Conservation (phyloP, 306 rosid species). For the Spatholobus suberectus region DNA sequence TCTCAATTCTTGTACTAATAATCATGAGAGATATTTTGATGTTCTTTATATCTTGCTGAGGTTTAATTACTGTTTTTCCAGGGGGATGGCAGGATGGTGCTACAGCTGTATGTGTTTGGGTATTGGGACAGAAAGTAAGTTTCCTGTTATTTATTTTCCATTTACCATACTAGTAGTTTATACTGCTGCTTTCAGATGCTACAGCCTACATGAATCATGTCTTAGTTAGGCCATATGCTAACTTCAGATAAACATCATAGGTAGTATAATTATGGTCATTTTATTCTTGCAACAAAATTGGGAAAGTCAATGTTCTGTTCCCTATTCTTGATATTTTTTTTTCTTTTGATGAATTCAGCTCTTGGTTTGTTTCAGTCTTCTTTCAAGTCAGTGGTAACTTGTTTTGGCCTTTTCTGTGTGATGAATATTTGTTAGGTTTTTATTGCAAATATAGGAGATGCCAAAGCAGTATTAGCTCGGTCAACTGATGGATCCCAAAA, state of each 20-base stretch:
- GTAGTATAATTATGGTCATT: background rate
- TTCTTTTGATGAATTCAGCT: conserved; percentile 19
- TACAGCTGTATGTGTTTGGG: conserved; percentile 89
- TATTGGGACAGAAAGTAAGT: conserved; percentile 82
- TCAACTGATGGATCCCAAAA: conserved; percentile 59
- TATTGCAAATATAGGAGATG: conserved; percentile 88
- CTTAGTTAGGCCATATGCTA: background rate
- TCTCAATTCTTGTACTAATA: conserved; percentile 1
- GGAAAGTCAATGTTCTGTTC: background rate
- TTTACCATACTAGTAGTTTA: background rate
- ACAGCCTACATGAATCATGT: background rate
- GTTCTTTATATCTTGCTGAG: conserved; percentile 45
- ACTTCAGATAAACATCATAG: conserved; percentile 1
- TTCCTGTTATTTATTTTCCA: background rate
- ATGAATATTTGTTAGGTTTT: conserved; percentile 62
- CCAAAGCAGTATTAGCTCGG: conserved; percentile 91
- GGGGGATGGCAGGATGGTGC: conserved; percentile 99
- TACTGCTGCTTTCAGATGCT: conserved; percentile 16
- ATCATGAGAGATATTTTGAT: conserved; percentile 29
- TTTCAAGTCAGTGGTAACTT: background rate
- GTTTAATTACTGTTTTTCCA: conserved; percentile 44
- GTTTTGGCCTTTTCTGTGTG: conserved; percentile 26
- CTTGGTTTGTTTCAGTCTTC: conserved; percentile 6
- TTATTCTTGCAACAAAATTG: conserved; percentile 7
- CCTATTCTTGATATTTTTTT: background rate